Evolutionary conservation across 75 land plant species (phyloP).

Genomic region (Cunninghamia lanceolata): DNA sequence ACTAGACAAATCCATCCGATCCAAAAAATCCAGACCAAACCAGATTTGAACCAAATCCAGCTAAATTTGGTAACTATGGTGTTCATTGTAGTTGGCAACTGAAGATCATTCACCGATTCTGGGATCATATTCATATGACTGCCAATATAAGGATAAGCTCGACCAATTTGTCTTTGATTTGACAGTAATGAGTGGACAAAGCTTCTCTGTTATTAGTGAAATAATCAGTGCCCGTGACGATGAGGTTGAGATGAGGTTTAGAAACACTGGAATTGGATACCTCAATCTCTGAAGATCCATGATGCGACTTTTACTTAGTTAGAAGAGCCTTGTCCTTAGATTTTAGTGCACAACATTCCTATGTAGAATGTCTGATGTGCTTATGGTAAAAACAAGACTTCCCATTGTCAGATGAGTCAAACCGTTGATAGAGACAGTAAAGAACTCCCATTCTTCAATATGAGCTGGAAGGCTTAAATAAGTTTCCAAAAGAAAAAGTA

Average conservation of each 20-base stretch:
- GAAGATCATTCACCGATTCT: background rate
- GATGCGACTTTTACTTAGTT: background rate
- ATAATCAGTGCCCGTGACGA: background rate
- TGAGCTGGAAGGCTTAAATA: background rate
- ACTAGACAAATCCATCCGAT: too few species aligned
- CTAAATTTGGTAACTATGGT: too few species aligned
- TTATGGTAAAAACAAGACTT: background rate
- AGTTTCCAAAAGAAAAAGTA: background rate
- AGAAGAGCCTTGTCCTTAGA: background rate
- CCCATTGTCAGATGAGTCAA: background rate
- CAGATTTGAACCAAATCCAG: too few species aligned
- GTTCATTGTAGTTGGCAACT: background rate
- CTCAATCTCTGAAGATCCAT: background rate
- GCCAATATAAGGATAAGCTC: background rate
- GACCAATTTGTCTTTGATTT: background rate
- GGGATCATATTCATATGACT: background rate
- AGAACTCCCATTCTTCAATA: too few species aligned
- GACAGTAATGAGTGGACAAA: background rate
- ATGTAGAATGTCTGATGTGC: background rate
- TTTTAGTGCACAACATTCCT: background rate
- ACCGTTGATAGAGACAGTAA: too few species aligned
- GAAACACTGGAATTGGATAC: background rate
- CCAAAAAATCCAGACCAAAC: too few species aligned
- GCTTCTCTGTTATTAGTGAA: background rate
- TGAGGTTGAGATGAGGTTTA: background rate